phyloP scores from a whole-genome alignment of 2,329 filamentous ascomycete species.

The Scedosporium minutisporum region DNA sequence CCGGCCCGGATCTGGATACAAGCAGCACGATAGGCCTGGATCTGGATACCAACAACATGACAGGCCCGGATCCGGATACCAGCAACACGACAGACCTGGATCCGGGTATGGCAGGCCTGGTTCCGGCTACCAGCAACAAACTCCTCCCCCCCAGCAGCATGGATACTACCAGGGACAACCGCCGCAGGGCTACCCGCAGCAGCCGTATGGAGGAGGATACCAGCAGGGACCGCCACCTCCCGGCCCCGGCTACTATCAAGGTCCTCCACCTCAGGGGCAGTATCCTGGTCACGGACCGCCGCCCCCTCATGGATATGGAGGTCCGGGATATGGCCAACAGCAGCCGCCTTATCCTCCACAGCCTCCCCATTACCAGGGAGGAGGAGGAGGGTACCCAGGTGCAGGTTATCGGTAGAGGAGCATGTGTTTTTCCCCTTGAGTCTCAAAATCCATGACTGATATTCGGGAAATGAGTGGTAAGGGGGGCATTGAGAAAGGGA shows the following conservation, averaged over 20 bases:
- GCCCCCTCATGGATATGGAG: not conserved
- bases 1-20: not conserved
- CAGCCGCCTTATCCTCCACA: not conserved
- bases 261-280: conserved; percentile 1
- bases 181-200: conserved; percentile 1
- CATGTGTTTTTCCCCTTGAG: not conserved
- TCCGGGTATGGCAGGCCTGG: no score
- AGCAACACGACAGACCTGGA: not conserved
- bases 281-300: not conserved
- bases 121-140: no score
- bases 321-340: not conserved
- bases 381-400: not conserved
- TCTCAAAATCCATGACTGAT: no score
- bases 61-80: not conserved
- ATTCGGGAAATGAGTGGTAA: no score
- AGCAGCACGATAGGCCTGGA: not conserved
- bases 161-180: not conserved
- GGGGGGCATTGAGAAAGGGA: no score
- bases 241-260: not conserved
- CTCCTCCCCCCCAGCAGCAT: no score
- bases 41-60: no score
- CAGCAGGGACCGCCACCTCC: not conserved
- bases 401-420: not conserved
- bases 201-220: conserved; percentile 8
- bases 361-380: conserved; percentile 2